These are phyloP conservation scores for Gamsiella multidivaricata DNA, from an alignment of 192 early-diverging fungal genomes.

Conservation along the genomic window DNA sequence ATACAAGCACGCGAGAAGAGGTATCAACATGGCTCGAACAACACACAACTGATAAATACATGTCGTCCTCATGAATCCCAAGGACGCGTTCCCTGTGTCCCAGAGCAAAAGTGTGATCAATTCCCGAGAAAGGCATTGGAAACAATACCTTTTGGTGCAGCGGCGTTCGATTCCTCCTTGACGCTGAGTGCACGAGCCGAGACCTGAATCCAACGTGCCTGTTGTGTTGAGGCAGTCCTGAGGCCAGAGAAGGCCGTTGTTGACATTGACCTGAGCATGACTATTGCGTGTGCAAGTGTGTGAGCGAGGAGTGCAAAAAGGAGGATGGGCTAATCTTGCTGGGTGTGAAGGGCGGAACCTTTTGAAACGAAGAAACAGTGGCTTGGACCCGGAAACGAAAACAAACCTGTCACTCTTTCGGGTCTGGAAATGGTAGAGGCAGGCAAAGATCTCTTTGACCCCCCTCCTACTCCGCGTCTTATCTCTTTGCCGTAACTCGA, in stretches of 20 bases:
- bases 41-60: too few species aligned
- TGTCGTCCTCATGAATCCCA: too few species aligned
- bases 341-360: too few species aligned
- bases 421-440: neutral
- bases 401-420: conserved; percentile 15
- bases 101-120: too few species aligned
- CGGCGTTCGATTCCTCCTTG: conserved; percentile 25
- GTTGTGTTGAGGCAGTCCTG: conserved; percentile 18
- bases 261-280: conserved; percentile 46
- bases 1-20: too few species aligned
- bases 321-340: too few species aligned
- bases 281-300: conserved; percentile 6
- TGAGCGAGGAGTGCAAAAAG: neutral
- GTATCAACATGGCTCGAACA: too few species aligned
- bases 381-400: conserved; percentile 17
- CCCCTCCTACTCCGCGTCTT: too few species aligned
- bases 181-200: conserved; percentile 39
- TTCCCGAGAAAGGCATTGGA: neutral
- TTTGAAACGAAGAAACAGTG: conserved; percentile 1
- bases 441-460: neutral
- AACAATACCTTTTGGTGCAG: conserved; percentile 41
- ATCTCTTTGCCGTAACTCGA: neutral
- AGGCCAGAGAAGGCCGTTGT: conserved; percentile 24
- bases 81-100: too few species aligned
- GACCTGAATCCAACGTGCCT: conserved; percentile 47